Conservation (phyloP, 345 rosid genomes). For the Dipteronia dyeriana region DNA sequence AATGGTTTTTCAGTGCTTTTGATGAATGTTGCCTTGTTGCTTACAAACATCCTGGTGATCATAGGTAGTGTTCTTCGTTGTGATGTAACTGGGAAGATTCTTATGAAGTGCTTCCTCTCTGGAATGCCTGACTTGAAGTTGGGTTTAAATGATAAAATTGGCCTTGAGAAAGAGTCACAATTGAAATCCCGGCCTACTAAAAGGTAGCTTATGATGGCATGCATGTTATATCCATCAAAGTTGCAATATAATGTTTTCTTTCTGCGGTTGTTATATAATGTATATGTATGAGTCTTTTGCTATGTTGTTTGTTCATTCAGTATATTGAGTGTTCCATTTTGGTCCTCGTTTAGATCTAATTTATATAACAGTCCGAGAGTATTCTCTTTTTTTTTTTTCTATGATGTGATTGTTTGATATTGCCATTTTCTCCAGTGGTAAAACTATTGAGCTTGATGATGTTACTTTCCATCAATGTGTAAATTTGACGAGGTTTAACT, state of each 20-base stretch:
- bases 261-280: neutral
- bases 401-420: neutral
- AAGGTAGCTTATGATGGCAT: slow-evolving; percentile 53
- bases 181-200: slow-evolving; percentile 92
- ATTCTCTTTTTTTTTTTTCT: neutral
- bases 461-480: slow-evolving; percentile 99
- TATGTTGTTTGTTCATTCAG: neutral
- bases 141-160: slow-evolving; percentile 99
- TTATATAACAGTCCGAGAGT: neutral
- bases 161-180: slow-evolving; percentile 97
- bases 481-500: slow-evolving; percentile 95
- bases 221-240: neutral
- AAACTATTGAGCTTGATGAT: slow-evolving; percentile 99
- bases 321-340: neutral
- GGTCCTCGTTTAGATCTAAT: neutral
- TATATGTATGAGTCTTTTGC: neutral
- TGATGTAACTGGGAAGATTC: slow-evolving; percentile 96
- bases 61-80: slow-evolving; percentile 92
- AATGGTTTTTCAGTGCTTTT: slow-evolving; percentile 14
- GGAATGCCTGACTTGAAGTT: slow-evolving; percentile 99
- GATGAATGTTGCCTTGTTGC: slow-evolving; percentile 3
- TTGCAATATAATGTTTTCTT: neutral
- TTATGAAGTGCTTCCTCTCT: slow-evolving; percentile 98
- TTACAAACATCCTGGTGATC: slow-evolving; percentile 28
- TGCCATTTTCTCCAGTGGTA: slow-evolving; percentile 62